phyloP scores from a whole-genome alignment of 179 eudicot species.

The Nepenthes alata region DNA sequence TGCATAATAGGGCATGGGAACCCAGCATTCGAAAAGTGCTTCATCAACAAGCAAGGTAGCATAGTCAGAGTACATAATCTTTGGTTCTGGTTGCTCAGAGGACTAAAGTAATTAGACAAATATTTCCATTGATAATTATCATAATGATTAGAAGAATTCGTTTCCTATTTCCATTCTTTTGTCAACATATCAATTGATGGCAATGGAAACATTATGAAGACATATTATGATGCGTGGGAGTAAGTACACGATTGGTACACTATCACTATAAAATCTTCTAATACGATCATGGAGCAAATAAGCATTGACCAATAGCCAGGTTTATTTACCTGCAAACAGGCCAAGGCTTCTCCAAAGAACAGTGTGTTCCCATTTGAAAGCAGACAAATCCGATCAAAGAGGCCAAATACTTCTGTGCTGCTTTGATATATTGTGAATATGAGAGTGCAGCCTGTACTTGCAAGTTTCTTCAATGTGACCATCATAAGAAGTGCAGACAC shows the following conservation, averaged over 20 bases:
- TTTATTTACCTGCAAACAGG: constrained; percentile 79
- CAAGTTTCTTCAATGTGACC: constrained; percentile 97
- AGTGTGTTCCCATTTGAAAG: constrained; percentile 92
- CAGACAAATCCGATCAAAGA: constrained; percentile 89
- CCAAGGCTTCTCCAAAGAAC: constrained; percentile 90
- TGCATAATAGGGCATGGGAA: constrained; percentile 99
- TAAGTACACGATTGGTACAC: too few relatives aligned
- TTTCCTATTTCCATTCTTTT: not conserved
- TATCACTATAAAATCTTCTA: too few relatives aligned
- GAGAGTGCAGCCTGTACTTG: constrained; percentile 89
- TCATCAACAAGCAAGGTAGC: constrained; percentile 22
- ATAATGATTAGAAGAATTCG: not conserved
- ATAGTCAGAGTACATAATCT: constrained; percentile 8
- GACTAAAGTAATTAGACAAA: not conserved
- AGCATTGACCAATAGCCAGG: not conserved
- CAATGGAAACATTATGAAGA: not conserved
- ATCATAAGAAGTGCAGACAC: constrained; percentile 97
- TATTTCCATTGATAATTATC: not conserved
- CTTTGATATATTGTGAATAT: constrained; percentile 90
- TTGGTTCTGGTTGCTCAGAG: not conserved
- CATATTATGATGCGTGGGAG: too few relatives aligned
- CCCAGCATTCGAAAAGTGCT: constrained; percentile 99
- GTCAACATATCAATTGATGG: not conserved
- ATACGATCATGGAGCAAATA: constrained; percentile 1
- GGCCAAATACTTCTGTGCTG: constrained; percentile 99